Evolutionary conservation across 1,284 basidiomycete species (phyloP).

Genomic region (Boletus smithii): DNA sequence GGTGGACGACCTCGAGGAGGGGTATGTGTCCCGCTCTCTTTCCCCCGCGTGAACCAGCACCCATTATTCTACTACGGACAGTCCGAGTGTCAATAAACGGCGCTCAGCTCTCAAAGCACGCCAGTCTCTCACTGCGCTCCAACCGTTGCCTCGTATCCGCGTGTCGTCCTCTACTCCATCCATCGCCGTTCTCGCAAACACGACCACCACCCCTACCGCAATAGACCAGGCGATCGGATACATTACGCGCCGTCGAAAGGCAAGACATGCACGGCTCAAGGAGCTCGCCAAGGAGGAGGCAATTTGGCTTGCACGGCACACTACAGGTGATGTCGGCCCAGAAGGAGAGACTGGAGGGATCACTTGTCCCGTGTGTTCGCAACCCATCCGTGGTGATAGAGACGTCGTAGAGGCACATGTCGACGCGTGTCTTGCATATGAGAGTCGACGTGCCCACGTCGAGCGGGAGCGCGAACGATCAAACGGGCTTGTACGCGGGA

Average conservation of each 20-base stretch:
- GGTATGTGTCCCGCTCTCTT: constrained; percentile 29
- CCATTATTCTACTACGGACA: constrained; percentile 17
- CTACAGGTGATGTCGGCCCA: constrained; percentile 19
- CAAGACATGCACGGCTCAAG: constrained; percentile 57
- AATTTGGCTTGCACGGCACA: constrained; percentile 21
- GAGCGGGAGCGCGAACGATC: constrained; percentile 34
- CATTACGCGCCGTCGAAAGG: constrained; percentile 63
- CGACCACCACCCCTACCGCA: constrained; percentile 38
- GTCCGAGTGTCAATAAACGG: constrained; percentile 44
- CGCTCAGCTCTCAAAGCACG: constrained; percentile 65
- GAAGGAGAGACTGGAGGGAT: constrained; percentile 39
- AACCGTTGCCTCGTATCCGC: constrained; percentile 21
- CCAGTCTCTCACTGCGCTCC: constrained; percentile 44
- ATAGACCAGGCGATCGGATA: constrained; percentile 52
- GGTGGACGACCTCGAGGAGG: constrained; percentile 45
- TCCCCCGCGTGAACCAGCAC: constrained; percentile 7
- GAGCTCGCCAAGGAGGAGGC: constrained; percentile 60
- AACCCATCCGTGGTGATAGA: constrained; percentile 54
- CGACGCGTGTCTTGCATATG: constrained; percentile 66
- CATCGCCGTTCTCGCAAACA: constrained; percentile 1
- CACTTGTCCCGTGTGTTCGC: constrained; percentile 64
- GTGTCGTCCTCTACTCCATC: constrained; percentile 2
- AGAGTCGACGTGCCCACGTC: constrained; percentile 44
- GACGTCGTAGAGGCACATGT: constrained; percentile 75
- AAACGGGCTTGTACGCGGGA: constrained; percentile 21